Percentiles rank a stretch among this genome's conserved stretches.
These are phyloP conservation scores for Pseudogymnoascus sp. DNA, from an alignment of 2,329 filamentous ascomycete genomes.

Conservation along the genomic window DNA sequence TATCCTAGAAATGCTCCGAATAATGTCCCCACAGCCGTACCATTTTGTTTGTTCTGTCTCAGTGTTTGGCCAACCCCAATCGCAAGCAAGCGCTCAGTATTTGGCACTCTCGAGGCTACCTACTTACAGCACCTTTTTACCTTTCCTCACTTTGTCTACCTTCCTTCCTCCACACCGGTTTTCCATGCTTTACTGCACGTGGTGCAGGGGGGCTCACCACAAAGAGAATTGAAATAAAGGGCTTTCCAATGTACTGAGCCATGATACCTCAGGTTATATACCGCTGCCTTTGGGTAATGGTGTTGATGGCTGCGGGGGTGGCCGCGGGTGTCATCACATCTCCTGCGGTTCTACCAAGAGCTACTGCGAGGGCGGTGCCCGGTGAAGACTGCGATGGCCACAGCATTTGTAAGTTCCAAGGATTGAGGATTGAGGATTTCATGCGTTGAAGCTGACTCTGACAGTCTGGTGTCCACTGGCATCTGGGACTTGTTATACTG, in stretches of 20 bases:
- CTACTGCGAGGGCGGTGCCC: too few relatives aligned
- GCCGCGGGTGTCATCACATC: background rate
- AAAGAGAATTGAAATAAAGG: background rate
- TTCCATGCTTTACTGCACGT: background rate
- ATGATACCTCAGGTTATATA: background rate
- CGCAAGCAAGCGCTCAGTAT: background rate
- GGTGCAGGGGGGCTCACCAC: background rate
- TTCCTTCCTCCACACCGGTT: background rate
- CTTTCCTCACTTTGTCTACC: background rate
- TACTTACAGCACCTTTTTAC: background rate
- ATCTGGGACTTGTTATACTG: slow-evolving; percentile 9
- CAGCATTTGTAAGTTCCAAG: background rate
- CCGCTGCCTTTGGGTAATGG: background rate
- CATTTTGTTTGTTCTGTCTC: background rate
- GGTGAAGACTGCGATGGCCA: background rate
- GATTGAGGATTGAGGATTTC: background rate
- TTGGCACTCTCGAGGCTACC: background rate
- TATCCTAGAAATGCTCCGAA: background rate
- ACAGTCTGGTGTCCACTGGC: background rate
- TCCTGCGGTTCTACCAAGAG: background rate
- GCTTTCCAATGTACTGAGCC: background rate
- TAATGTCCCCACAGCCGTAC: background rate
- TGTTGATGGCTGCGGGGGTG: background rate
- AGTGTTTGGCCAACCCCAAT: background rate
- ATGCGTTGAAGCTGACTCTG: background rate